Base-by-base conservation (phyloP, 257 asterid species). In the Solanum infundibuliforme region DNA sequence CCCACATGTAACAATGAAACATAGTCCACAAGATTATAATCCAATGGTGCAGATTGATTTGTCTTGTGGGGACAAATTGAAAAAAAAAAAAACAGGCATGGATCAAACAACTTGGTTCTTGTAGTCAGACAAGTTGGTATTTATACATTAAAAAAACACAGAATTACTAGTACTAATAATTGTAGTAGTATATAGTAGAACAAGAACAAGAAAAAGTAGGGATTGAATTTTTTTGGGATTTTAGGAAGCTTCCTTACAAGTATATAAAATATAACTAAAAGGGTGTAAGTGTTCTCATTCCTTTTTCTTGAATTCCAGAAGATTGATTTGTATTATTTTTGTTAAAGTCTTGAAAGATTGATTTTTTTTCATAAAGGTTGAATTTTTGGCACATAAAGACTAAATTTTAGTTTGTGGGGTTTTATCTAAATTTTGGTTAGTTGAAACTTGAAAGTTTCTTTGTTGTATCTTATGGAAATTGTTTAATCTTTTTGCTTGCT, bases 231-330 rank as follows among this genome's bases (percentile, higher is more conserved):
- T 68, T 60, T 71, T 66, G 39, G 69, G 69, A 75, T 13, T 83
- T 48, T 86, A 25, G 77, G 92, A 90, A 90, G 88, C 16, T 91
- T 88, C 90, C 84, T 13, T 41, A 60, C 83, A 75, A 12, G 74
- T 29, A 71, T 38, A 62, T 58, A 65, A 48, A 87, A 8, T 25
- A 34, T 8, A 29, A 52, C 27, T 39, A 83, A 82, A 87, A 83
- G 86, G 88, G 68, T 92, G 92, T 88, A 90, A 87, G 89, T 46
- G 87, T 88, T 90, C 83, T 23, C 87, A 32, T 74, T 62, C 85
- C 41, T 39, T 87, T 88, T 88, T 88, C 83, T 89, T 12, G 36
- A 72, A 69, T 86, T 88, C 66, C 66, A 58, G 66, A 58, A 58
- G 66, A 58, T 58, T 58, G 66, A 58, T 58, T 58, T 58, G 66